Conservation (phyloP, 495 filamentous ascomycete species). For the Xylaria intraflava region DNA sequence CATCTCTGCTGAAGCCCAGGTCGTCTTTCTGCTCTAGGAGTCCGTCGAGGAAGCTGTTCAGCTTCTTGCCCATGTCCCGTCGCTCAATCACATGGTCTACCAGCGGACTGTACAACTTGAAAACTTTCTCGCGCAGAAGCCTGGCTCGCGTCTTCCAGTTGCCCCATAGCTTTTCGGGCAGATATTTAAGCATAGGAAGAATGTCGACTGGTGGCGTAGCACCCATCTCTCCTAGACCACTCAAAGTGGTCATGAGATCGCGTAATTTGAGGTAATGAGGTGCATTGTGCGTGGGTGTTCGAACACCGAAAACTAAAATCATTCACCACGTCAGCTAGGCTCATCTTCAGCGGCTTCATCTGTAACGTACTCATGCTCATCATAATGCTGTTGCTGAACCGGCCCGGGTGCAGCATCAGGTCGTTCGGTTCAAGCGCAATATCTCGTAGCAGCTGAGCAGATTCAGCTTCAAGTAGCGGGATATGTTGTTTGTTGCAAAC, state of each 20-base stretch:
- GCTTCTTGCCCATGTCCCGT: neutral
- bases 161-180: neutral
- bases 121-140: neutral
- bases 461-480: neutral
- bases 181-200: neutral
- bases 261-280: neutral
- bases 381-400: neutral
- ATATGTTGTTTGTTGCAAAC: constrained; percentile 1
- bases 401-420: constrained; percentile 1
- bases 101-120: neutral
- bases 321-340: neutral
- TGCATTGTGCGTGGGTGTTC: neutral
- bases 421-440: neutral
- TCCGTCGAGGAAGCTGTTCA: neutral
- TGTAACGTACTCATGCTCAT: neutral
- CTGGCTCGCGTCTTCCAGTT: neutral
- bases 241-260: neutral
- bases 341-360: neutral
- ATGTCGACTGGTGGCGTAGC: neutral
- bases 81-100: neutral
- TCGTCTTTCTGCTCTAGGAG: neutral
- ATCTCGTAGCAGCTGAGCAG: neutral
- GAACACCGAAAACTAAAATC: constrained; percentile 1
- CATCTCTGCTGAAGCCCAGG: neutral
- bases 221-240: neutral